Base-by-base conservation (phyloP, 1,284 basidiomycete species). In the Fomitopsis palustris region DNA sequence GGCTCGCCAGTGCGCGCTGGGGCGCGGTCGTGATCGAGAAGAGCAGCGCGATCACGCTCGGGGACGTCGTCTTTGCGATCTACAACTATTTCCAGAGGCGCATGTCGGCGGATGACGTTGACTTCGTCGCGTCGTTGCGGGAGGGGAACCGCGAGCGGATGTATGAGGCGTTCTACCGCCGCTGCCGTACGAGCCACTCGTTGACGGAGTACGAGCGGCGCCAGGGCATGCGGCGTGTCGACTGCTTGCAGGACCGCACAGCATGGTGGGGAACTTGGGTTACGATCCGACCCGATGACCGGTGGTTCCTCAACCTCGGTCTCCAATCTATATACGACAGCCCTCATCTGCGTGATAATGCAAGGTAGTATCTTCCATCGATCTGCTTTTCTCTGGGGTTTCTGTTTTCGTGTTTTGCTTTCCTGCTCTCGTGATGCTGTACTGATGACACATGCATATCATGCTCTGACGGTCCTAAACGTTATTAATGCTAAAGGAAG, bases 191-290 rank as follows among this genome's bases (percentile, higher is more conserved):
- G 61, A 65, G 65, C 12, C 53, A 55, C 3, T 68, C 62, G 12
- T 57, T 78, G 5, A 61, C 67, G 0, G 73, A 66, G 9, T 72
- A 69, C 63, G 73, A 75, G 43, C 61, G 66, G 31, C 58, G 29
- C 53, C 70, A 75, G 42, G 78, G 77, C 0, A 66, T 75, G 51
- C 70, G 67, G 54, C 68, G 78, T 39, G 70, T 72, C 29, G 77
- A 78, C 61, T 72, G 69, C 56, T 66, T 78, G 37, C 74, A 72
- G 1, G 70, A 72, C 53, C 55, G 64, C 19, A 71, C 62, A 53
- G 53, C 65, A 37, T 78, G 69, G 65, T 73, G 72, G 70, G 77
- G 76, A 3, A 45, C 72, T 58, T 74, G 71, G 74, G 63, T 73
- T 37, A 62, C 71, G 29, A 64, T 68, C 58, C 64, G 65, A 12